phyloP scores from a whole-genome alignment of 106 monocot species.

The Allium fistulosum region DNA sequence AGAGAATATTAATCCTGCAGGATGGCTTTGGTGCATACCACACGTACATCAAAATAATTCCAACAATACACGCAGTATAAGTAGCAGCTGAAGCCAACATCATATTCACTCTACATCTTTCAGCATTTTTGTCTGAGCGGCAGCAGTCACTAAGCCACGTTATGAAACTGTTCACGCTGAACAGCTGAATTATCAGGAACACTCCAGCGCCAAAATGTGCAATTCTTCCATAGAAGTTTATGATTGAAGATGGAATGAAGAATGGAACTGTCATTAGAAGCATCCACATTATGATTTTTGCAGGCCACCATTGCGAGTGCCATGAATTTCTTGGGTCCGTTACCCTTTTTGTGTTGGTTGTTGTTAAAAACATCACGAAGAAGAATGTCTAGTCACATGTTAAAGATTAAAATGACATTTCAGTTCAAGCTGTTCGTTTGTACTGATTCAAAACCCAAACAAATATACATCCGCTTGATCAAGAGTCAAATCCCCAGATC shows the following conservation, averaged over 20 bases:
- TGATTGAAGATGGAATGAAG: constrained; percentile 54
- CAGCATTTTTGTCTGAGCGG: constrained; percentile 42
- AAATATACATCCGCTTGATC: too few relatives aligned
- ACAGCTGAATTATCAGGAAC: constrained; percentile 88
- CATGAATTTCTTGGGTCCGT: constrained; percentile 55
- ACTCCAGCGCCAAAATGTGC: constrained; percentile 84
- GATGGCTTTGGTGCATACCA: constrained; percentile 68
- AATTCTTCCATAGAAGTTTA: constrained; percentile 73
- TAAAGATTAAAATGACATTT: constrained; percentile 12
- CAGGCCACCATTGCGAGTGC: constrained; percentile 88
- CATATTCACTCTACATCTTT: constrained; percentile 50
- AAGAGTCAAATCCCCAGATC: too few relatives aligned
- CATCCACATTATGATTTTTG: constrained; percentile 69
- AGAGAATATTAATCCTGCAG: constrained; percentile 74
- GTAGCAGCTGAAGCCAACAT: constrained; percentile 32
- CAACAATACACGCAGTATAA: constrained; percentile 49
- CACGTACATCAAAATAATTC: constrained; percentile 77
- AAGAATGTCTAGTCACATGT: constrained; percentile 59
- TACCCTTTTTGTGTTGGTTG: constrained; percentile 46
- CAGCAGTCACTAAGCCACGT: constrained; percentile 81
- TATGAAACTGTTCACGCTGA: constrained; percentile 90
- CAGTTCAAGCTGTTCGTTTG: too few relatives aligned
- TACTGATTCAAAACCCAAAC: too few relatives aligned
- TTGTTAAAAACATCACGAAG: constrained; percentile 72
- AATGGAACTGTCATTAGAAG: constrained; percentile 53